phyloP scores from a whole-genome alignment of 192 early-diverging fungal species.

The Pilaira anomala region DNA sequence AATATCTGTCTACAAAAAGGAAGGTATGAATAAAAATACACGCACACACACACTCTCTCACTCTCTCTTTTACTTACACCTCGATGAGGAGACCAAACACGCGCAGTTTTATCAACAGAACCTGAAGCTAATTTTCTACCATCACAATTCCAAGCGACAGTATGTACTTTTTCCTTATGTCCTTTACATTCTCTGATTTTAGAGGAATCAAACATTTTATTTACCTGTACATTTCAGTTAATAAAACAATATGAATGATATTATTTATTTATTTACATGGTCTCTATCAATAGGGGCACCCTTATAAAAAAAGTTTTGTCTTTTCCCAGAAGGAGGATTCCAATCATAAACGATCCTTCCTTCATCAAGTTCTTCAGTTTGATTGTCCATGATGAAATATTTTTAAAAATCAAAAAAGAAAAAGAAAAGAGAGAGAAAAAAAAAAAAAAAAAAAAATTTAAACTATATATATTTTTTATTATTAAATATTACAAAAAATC shows the following conservation, averaged over 20 bases:
- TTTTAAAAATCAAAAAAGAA: background rate
- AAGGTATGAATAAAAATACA: background rate
- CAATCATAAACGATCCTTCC: slow-evolving; percentile 25
- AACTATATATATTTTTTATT: background rate
- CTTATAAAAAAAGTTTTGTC: slow-evolving; percentile 16
- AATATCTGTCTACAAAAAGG: slow-evolving; percentile 45
- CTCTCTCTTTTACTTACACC: slow-evolving; percentile 34
- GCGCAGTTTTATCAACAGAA: slow-evolving; percentile 70
- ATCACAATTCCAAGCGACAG: slow-evolving; percentile 74
- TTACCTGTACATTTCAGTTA: slow-evolving; percentile 28
- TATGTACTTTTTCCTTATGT: slow-evolving; percentile 59
- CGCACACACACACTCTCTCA: background rate
- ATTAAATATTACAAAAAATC: background rate
- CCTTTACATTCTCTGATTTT: slow-evolving; percentile 53
- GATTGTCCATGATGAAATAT: slow-evolving; percentile 11
- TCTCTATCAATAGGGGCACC: slow-evolving; percentile 15
- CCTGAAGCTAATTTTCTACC: slow-evolving; percentile 67
- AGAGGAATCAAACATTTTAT: slow-evolving; percentile 35
- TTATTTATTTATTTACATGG: slow-evolving; percentile 16
- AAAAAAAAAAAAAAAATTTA: background rate
- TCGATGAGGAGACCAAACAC: slow-evolving; percentile 65
- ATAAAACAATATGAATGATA: background rate
- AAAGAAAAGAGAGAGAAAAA: background rate
- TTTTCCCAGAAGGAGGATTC: slow-evolving; percentile 26
- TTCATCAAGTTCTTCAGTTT: slow-evolving; percentile 2